Conservation (phyloP, 345 rosid genomes). For the Euclidium syriacum region DNA sequence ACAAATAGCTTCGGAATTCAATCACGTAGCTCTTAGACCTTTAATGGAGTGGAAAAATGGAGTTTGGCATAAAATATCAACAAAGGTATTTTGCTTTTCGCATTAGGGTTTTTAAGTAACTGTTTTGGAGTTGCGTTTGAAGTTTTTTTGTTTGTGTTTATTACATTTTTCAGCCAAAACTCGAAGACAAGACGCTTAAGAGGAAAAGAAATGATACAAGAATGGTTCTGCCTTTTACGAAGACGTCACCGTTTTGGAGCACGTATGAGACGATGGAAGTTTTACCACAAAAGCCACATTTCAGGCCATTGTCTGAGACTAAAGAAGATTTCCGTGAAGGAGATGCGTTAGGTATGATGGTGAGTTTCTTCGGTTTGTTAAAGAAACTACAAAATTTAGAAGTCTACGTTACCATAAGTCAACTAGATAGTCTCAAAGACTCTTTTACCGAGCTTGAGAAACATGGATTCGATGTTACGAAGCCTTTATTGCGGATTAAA, state of each 20-base stretch:
- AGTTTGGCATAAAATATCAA: too few species aligned
- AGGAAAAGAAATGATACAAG: neutral
- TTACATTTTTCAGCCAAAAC: too few species aligned
- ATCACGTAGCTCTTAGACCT: too few species aligned
- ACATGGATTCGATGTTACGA: constrained; percentile 50
- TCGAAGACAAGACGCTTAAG: too few species aligned
- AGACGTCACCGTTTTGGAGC: constrained; percentile 43
- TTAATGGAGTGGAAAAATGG: too few species aligned
- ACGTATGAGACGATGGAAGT: constrained; percentile 51
- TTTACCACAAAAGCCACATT: constrained; percentile 65
- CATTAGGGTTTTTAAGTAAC: too few species aligned
- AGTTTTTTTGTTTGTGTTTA: too few species aligned
- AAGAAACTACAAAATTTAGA: constrained; percentile 41
- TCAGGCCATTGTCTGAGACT: constrained; percentile 40
- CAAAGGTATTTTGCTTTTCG: too few species aligned
- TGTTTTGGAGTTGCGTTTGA: too few species aligned
- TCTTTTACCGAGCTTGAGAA: constrained; percentile 44
- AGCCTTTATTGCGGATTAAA: constrained; percentile 34
- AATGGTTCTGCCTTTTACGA: constrained; percentile 35
- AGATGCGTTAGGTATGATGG: constrained; percentile 52
- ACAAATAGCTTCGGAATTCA: too few species aligned
- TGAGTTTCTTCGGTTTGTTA: constrained; percentile 43
- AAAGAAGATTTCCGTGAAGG: constrained; percentile 63
- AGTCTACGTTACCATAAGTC: constrained; percentile 26
- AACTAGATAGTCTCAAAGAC: constrained; percentile 36